phyloP scores from a whole-genome alignment of 2,329 filamentous ascomycete species.

The Paramyrothecium sp. region DNA sequence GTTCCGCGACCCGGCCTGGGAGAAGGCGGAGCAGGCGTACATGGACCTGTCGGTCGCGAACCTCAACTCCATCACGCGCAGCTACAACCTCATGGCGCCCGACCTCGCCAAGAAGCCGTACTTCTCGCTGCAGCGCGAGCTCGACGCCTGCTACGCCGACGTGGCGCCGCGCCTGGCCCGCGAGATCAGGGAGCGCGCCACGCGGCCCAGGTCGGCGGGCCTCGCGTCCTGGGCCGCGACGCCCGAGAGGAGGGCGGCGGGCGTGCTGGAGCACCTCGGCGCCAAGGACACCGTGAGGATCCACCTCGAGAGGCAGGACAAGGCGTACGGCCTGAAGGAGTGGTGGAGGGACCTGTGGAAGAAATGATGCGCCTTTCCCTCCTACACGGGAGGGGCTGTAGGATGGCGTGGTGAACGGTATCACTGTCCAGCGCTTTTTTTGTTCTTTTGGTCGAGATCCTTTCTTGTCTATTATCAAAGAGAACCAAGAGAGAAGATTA shows the following conservation, averaged over 20 bases:
- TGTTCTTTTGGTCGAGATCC: no score
- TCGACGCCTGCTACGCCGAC: slow-evolving; percentile 79
- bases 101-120: slow-evolving; percentile 92
- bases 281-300: slow-evolving; percentile 49
- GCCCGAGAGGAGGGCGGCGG: slow-evolving; percentile 34
- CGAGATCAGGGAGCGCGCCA: slow-evolving; percentile 70
- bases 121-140: slow-evolving; percentile 78
- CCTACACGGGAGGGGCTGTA: no score
- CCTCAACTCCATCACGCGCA: slow-evolving; percentile 76
- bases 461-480: no score
- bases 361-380: slow-evolving; percentile 11
- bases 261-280: slow-evolving; percentile 61
- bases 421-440: no score
- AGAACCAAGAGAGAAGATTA: no score
- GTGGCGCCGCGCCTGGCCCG: slow-evolving; percentile 74
- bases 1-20: slow-evolving; percentile 79
- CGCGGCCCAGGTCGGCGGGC: slow-evolving; percentile 36
- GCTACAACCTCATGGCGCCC: slow-evolving; percentile 94
- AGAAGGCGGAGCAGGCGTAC: slow-evolving; percentile 70
- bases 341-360: slow-evolving; percentile 82
- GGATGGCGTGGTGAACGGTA: no score
- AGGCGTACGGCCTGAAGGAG: slow-evolving; percentile 82
- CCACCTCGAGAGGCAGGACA: slow-evolving; percentile 71
- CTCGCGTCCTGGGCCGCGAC: slow-evolving; percentile 18
- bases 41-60: slow-evolving; percentile 72